Base-by-base conservation (phyloP, 306 rosid species). In the Biancaea sappan region DNA sequence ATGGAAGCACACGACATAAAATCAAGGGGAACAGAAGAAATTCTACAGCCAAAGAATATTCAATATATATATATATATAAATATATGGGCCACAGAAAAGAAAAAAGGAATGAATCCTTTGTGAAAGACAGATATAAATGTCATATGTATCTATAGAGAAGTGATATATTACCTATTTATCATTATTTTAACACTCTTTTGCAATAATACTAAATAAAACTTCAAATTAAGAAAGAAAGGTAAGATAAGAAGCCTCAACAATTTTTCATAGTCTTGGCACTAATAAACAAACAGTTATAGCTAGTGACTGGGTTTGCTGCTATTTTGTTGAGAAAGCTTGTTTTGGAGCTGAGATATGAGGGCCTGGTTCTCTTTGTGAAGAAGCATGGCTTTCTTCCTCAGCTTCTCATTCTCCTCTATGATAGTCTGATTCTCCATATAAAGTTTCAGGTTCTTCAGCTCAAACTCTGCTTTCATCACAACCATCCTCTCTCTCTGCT, bases 391-490 rank as follows among this genome's bases (percentile, higher is more conserved):
- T 80, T 81, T 86, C 81, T 86, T 85, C 73, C 90, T 91, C 66
- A 94, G 83, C 91, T 84, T 88, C 76, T 85, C 89, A 50, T 94
- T 94, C 87, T 89, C 93, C 57, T 88, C 89, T 78, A 90, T 87
- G 69, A 94, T 86, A 64, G 65, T 86, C 67, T 90, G 78, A 52
- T 94, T 94, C 84, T 85, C 87, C 91, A 91, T 86, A 72, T 74
- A 90, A 57, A 94, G 65, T 76, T 86, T 90, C 84, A 88, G 79
- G 85, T 94, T 94, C 79, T 91, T 85, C 80, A 88, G 87, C 77
- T 91, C 76, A 87, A 94, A 91, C 76, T 88, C 88, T 44, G 75
- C 71, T 77, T 82, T 77, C 60, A 40, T 84, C 28, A 48, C 78
- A 19, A 82, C 79, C 74, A 51, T 51, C 37, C 48, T 79, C 48